Evolutionary conservation across 495 filamentous ascomycete species (phyloP).

Genomic region (Staphylotrichum tortipilum): DNA sequence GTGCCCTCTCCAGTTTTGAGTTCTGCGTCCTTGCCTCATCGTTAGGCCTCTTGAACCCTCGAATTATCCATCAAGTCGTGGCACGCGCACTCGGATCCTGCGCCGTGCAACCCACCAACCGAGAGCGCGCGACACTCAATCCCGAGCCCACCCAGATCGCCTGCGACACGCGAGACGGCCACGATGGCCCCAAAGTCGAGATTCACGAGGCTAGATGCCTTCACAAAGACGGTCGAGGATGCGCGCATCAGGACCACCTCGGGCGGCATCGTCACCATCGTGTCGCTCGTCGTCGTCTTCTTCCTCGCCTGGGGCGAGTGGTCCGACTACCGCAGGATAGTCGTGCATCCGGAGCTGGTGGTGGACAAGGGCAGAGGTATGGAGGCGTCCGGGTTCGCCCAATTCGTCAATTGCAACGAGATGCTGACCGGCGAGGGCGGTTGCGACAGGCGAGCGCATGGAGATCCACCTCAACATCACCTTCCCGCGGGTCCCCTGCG

Average conservation of each 20-base stretch:
- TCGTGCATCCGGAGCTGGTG: slow-evolving; percentile 83
- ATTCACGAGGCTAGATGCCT: slow-evolving; percentile 94
- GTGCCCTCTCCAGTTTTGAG: slow-evolving; percentile 3
- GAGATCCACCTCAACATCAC: slow-evolving; percentile 98
- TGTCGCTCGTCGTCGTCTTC: slow-evolving; percentile 75
- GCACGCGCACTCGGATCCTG: too few species aligned
- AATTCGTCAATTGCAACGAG: background rate
- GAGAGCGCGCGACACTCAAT: background rate
- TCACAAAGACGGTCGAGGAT: slow-evolving; percentile 98
- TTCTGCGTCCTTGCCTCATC: background rate
- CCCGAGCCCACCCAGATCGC: slow-evolving; percentile 2
- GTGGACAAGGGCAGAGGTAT: slow-evolving; percentile 93
- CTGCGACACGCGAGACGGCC: slow-evolving; percentile 9
- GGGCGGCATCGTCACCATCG: slow-evolving; percentile 88
- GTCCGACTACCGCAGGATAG: slow-evolving; percentile 79
- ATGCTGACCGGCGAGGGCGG: slow-evolving; percentile 5
- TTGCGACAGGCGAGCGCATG: slow-evolving; percentile 74
- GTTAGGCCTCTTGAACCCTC: background rate
- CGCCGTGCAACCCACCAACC: background rate
- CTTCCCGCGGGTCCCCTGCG: slow-evolving; percentile 89
- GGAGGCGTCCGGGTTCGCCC: background rate
- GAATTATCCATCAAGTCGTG: too few species aligned
- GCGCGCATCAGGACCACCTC: slow-evolving; percentile 94
- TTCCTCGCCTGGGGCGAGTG: slow-evolving; percentile 93
- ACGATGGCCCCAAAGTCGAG: slow-evolving; percentile 64